phyloP scores from a whole-genome alignment of 164 flowering plant species.

The Dillenia turbinata region DNA sequence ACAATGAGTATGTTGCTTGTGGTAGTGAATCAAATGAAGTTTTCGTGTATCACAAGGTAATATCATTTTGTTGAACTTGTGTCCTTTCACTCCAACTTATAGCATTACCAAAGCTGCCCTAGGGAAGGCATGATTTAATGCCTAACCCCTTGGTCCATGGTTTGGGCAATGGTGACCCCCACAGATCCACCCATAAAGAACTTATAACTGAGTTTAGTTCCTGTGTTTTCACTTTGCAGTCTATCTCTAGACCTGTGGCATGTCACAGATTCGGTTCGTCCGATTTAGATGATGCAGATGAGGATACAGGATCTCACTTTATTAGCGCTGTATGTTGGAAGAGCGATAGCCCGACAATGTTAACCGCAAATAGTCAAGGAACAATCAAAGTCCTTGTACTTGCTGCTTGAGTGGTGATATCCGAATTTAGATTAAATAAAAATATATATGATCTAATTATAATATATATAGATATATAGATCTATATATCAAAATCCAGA shows the following conservation, averaged over 20 bases:
- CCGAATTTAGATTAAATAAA: no score
- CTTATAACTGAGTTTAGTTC: no score
- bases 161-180: no score
- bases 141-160: no score
- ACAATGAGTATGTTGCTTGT: conserved; percentile 84
- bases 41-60: conserved; percentile 90
- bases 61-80: not conserved
- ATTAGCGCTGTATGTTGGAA: conserved; percentile 99
- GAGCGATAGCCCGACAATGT: conserved; percentile 83
- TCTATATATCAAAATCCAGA: no score
- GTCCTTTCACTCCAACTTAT: not conserved
- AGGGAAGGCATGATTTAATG: no score
- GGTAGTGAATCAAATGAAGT: conserved; percentile 99
- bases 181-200: no score
- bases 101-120: no score
- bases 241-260: conserved; percentile 84
- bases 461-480: no score
- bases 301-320: conserved; percentile 75
- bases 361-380: conserved; percentile 94
- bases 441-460: no score
- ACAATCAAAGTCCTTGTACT: conserved; percentile 87
- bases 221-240: conserved; percentile 39
- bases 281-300: conserved; percentile 63
- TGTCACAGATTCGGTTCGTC: conserved; percentile 79
- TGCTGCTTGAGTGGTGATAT: conserved; percentile 28